phyloP scores from a whole-genome alignment of 495 filamentous ascomycete species.

The Cairneyella variabilis region DNA sequence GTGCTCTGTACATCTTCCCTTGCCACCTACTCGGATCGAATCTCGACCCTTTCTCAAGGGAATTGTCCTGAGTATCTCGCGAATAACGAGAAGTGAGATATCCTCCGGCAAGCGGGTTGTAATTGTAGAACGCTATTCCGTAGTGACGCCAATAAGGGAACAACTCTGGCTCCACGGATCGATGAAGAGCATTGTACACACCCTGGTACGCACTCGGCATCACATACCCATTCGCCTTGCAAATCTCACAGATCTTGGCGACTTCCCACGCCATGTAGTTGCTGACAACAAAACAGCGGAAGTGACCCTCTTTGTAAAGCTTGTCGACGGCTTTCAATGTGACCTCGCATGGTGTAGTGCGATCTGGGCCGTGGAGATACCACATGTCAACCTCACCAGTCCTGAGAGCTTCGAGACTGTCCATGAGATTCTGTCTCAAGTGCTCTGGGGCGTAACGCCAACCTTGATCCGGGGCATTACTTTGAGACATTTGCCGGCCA shows the following conservation, averaged over 20 bases:
- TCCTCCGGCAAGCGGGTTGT: slow-evolving; percentile 50
- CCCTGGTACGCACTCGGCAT: slow-evolving; percentile 61
- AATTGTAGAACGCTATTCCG: slow-evolving; percentile 46
- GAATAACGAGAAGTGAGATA: slow-evolving; percentile 38
- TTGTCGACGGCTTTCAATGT: slow-evolving; percentile 47
- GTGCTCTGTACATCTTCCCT: background rate
- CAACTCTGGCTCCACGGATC: slow-evolving; percentile 45
- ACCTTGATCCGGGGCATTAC: background rate
- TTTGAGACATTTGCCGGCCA: background rate
- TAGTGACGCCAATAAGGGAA: slow-evolving; percentile 48
- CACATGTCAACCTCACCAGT: slow-evolving; percentile 40
- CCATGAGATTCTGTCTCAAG: slow-evolving; percentile 1
- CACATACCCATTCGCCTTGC: slow-evolving; percentile 47
- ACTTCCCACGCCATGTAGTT: slow-evolving; percentile 51
- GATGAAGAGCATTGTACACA: slow-evolving; percentile 60
- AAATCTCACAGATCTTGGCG: slow-evolving; percentile 45
- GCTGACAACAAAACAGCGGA: slow-evolving; percentile 41
- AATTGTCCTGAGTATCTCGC: slow-evolving; percentile 35
- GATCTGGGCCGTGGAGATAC: slow-evolving; percentile 51
- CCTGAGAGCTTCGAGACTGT: slow-evolving; percentile 22
- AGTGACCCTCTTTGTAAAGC: slow-evolving; percentile 43
- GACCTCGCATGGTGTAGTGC: slow-evolving; percentile 42
- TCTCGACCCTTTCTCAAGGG: slow-evolving; percentile 60
- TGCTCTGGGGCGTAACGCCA: slow-evolving; percentile 2
- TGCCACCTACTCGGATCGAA: slow-evolving; percentile 38